Evolutionary conservation across 2,329 filamentous ascomycete species (phyloP), one percentile per base, ranked within the genome.

Genomic region (Aspergillus eucalypticola): DNA sequence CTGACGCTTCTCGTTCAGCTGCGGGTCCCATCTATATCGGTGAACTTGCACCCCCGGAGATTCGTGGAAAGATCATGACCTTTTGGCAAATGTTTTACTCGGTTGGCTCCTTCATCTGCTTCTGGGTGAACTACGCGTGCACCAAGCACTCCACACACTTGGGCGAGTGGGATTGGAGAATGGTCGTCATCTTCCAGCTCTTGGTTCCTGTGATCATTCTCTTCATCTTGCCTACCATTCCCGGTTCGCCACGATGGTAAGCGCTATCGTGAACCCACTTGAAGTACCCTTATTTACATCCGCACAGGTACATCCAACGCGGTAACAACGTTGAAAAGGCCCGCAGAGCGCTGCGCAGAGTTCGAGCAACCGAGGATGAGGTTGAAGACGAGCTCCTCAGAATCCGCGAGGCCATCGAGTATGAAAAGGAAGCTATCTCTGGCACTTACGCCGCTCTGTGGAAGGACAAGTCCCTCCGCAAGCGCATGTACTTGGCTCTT

Each of bases 161-260:
- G 5, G 88, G 88, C 41, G 80, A 91, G 66, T 90, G 88, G 88
- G 87, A 90, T 74, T 90, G 88, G 88, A 85, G 84, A 67, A 84
- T 90, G 79, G 86, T 90, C 13, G 84, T 90, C 63, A 86, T 91
- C 63, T 90, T 90, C 80, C 88, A 91, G 75, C 79, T 90, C 52
- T 73, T 91, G n/a, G 82, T 90, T 23, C 88, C 88, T 1, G 64
- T 82, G 54, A 67, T 90, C 60, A 88, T 91, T 72, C 76, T 90
- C 21, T 64, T 75, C 3, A 81, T 88, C 38, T 78, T 90, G 13
- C 87, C 87, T 42, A 88, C 87, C 71, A 83, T 89, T 62, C 87
- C 87, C 19, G 88, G 90, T 71, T 85, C 84, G 3, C 89, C 89
- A 17, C 83, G 88, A 54, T 91, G 88, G 88, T 73, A 59, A 63